Evolutionary conservation across 2,329 filamentous ascomycete species (phyloP).

Genomic region (Beauveria australis): DNA sequence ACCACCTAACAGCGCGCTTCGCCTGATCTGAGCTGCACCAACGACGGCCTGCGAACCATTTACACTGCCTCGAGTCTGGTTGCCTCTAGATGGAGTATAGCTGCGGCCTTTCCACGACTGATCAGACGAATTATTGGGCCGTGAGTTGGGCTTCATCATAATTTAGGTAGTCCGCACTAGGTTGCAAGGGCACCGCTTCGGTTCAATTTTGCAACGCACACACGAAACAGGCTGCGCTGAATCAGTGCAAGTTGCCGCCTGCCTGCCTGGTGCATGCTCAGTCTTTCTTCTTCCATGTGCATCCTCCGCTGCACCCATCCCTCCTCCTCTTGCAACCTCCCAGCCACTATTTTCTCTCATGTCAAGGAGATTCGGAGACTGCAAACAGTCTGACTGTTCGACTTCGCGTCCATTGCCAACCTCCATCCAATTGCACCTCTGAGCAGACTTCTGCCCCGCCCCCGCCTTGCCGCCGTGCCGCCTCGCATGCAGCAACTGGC

Average conservation of each 20-base stretch:
- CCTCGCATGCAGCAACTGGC: neutral
- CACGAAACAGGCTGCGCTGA: neutral
- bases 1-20: neutral
- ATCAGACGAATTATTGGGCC: neutral
- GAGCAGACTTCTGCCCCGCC: constrained; percentile 1
- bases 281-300: neutral
- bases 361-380: neutral
- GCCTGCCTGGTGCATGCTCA: neutral
- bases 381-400: neutral
- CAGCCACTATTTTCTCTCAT: neutral
- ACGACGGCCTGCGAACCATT: neutral
- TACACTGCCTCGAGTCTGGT: neutral
- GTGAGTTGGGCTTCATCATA: neutral
- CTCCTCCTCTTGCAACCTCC: neutral
- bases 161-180: neutral
- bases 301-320: neutral
- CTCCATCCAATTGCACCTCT: neutral
- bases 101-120: neutral
- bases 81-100: neutral
- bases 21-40: neutral
- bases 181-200: neutral
- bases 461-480: constrained; percentile 3
- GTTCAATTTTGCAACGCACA: neutral
- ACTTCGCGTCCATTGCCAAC: neutral
- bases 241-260: neutral